Conservation (phyloP, 495 filamentous ascomycete species). For the Penicillium alfredii region DNA sequence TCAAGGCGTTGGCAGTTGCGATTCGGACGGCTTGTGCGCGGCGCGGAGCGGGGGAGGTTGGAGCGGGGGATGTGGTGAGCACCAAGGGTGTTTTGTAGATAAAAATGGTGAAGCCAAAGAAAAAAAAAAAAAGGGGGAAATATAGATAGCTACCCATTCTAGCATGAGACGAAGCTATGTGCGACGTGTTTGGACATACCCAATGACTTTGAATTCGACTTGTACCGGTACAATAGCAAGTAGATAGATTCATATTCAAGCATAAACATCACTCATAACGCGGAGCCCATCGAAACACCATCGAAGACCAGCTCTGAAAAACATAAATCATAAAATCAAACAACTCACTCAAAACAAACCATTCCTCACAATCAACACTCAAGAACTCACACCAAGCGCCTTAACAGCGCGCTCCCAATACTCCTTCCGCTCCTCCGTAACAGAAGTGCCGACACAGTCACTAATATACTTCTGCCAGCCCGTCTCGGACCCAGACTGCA, state of each 20-base stretch:
- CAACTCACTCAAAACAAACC: background rate
- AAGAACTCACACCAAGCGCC: conserved; percentile 25
- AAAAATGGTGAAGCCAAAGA: conserved; percentile 2
- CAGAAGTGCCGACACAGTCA: conserved; percentile 54
- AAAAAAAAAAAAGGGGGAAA: background rate
- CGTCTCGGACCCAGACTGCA: conserved; percentile 46
- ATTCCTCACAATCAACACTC: background rate
- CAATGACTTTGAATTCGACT: no score
- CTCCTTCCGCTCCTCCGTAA: conserved; percentile 41
- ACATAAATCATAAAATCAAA: background rate
- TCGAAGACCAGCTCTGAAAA: conserved; percentile 13
- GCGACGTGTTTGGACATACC: no score
- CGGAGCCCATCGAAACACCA: no score
- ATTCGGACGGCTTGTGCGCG: conserved; percentile 65
- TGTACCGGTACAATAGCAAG: no score
- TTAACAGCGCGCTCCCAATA: conserved; percentile 50
- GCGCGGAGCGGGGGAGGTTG: conserved; percentile 64
- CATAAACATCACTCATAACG: no score
- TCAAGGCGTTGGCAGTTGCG: conserved; percentile 91
- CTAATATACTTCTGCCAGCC: conserved; percentile 59
- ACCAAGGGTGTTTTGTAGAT: conserved; percentile 79
- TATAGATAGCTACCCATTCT: no score
- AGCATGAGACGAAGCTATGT: no score
- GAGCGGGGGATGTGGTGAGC: conserved; percentile 86
- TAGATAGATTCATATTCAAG: no score